Evolutionary conservation across 2,329 filamentous ascomycete genomes (phyloP).

Genomic region (Aspergillus fructus): DNA sequence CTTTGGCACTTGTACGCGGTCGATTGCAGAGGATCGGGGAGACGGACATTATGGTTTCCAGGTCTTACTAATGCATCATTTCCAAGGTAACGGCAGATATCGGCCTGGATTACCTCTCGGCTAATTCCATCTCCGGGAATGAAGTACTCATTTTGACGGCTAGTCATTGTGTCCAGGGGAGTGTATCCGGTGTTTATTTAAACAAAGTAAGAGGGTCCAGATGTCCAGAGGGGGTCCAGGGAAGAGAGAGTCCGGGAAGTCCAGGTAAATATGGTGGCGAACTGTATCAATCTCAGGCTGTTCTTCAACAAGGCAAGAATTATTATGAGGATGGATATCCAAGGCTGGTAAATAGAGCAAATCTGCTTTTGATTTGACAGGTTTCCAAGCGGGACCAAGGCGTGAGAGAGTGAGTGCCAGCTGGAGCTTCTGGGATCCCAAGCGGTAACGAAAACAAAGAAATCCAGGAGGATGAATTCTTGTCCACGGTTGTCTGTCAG

Average conservation of each 20-base stretch:
- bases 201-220: slow-evolving; percentile 27
- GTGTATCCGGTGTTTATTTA: slow-evolving; percentile 25
- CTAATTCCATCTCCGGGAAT: slow-evolving; percentile 78
- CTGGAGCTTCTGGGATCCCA: slow-evolving; percentile 15
- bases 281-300: slow-evolving; percentile 15
- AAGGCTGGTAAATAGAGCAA: slow-evolving; percentile 23
- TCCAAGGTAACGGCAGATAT: slow-evolving; percentile 80
- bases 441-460: slow-evolving; percentile 18
- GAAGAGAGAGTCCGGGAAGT: slow-evolving; percentile 18
- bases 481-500: slow-evolving; percentile 16
- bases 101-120: slow-evolving; percentile 78
- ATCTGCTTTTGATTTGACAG: slow-evolving; percentile 18
- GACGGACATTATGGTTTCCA: slow-evolving; percentile 68
- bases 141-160: slow-evolving; percentile 71
- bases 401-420: slow-evolving; percentile 13
- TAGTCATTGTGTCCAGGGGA: slow-evolving; percentile 39
- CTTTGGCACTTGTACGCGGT: neutral
- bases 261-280: slow-evolving; percentile 18
- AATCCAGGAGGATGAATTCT: slow-evolving; percentile 17
- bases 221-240: slow-evolving; percentile 26
- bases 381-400: slow-evolving; percentile 16
- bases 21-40: slow-evolving; percentile 19
- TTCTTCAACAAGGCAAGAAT: slow-evolving; percentile 23
- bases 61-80: slow-evolving; percentile 79
- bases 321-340: slow-evolving; percentile 24